Conservation (phyloP, 2,329 filamentous ascomycete genomes). For the Dactylonectria macrodidyma region DNA sequence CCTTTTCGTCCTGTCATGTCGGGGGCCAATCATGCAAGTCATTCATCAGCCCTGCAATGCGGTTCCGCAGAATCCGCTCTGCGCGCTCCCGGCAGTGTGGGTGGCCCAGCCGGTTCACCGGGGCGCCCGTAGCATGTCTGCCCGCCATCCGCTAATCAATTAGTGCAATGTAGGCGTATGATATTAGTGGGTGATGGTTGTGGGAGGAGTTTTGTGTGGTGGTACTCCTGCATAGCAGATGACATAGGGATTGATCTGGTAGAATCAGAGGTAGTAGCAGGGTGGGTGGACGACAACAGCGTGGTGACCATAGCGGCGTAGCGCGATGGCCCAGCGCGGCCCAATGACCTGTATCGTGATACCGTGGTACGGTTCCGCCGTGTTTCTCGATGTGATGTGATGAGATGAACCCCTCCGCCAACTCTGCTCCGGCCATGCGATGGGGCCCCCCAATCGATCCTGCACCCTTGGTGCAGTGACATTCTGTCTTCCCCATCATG, state of each 20-base stretch:
- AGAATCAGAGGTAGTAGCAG: no score
- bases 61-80: background rate
- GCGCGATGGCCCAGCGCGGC: no score
- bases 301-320: no score
- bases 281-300: no score
- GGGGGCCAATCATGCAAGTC: background rate
- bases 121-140: background rate
- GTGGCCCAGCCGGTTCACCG: background rate
- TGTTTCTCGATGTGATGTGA: conserved; percentile 18
- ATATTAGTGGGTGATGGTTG: background rate
- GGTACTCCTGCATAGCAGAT: no score
- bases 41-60: background rate
- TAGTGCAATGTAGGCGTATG: background rate
- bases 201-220: background rate
- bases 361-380: conserved; percentile 1
- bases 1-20: background rate
- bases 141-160: background rate
- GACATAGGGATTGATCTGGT: no score
- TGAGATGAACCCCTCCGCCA: conserved; percentile 3
- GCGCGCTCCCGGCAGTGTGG: conserved; percentile 1
- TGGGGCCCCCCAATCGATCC: background rate
- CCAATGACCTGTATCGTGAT: no score
- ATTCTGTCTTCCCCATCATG: conserved; percentile 5
- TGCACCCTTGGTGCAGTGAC: background rate
- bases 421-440: background rate